Evolutionary conservation across 176 grass and related monocot species (phyloP).

Genomic region (Leersia perrieri): DNA sequence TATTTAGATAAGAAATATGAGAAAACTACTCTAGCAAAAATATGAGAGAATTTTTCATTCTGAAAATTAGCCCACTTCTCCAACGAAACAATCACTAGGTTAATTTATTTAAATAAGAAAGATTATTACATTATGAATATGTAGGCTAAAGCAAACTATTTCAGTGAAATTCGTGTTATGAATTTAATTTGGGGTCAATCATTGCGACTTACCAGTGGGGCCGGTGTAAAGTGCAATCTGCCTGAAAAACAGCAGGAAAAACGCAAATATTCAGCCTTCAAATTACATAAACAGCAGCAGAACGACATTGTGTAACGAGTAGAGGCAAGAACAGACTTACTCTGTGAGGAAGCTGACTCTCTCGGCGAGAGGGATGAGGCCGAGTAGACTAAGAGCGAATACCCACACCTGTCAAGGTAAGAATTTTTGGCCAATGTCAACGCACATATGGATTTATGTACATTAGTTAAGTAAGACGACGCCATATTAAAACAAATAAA

Average conservation of each 20-base stretch:
- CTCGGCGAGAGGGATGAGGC: conserved; percentile 82
- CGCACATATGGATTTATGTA: neutral
- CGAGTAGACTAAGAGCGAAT: conserved; percentile 70
- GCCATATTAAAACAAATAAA: neutral
- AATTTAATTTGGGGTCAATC: neutral
- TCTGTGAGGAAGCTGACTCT: conserved; percentile 98
- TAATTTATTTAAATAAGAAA: neutral
- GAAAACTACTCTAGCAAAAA: too few species aligned
- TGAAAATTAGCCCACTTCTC: neutral
- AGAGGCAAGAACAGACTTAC: conserved; percentile 38
- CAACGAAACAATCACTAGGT: too few species aligned
- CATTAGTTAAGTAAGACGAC: neutral
- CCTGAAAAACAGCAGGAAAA: conserved; percentile 34
- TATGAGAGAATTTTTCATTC: too few species aligned
- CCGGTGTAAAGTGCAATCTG: conserved; percentile 82
- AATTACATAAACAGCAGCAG: neutral
- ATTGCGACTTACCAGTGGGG: conserved; percentile 60
- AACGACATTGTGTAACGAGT: neutral
- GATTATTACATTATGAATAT: neutral
- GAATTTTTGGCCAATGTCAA: neutral
- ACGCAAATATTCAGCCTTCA: neutral
- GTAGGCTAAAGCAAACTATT: neutral
- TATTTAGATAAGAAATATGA: too few species aligned
- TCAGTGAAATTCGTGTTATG: too few species aligned
- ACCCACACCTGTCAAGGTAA: conserved; percentile 67